Percentiles rank a stretch among this genome's conserved stretches.
These are phyloP conservation scores for Pyrenochaeta sp. DNA, from an alignment of 2,329 filamentous ascomycete species.

Conservation along the genomic window DNA sequence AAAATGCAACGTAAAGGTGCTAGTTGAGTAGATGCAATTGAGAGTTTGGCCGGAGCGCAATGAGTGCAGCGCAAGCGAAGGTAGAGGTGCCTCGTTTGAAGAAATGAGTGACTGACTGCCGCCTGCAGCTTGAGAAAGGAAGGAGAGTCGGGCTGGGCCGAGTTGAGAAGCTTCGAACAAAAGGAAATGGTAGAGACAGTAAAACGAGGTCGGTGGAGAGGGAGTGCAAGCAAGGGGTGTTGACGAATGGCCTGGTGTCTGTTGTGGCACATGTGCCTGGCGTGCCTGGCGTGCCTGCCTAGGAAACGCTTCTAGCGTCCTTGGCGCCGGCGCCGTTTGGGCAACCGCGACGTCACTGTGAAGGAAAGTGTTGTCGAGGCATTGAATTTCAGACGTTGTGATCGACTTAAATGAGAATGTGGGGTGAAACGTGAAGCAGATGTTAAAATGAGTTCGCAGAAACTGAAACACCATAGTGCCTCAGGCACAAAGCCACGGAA, in stretches of 20 bases:
- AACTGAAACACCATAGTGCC: constrained; percentile 31
- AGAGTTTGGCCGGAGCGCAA: constrained; percentile 8
- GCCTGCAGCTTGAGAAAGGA: constrained; percentile 34
- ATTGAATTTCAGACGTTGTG: constrained; percentile 7
- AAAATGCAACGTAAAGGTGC: constrained; percentile 28
- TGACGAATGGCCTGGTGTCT: constrained; percentile 14
- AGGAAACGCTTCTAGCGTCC: constrained; percentile 14
- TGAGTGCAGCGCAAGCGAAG: constrained; percentile 9
- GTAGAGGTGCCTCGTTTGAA: constrained; percentile 5
- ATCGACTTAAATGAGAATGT: constrained; percentile 20
- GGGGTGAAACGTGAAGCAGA: constrained; percentile 27
- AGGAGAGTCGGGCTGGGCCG: constrained; percentile 26
- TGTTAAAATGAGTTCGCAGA: constrained; percentile 22
- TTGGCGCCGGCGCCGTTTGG: constrained; percentile 21
- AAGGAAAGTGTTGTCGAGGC: constrained; percentile 14
- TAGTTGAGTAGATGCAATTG: constrained; percentile 14
- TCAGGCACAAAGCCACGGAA: constrained; percentile 16
- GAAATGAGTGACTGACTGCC: constrained; percentile 36
- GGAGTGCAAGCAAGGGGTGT: constrained; percentile 24
- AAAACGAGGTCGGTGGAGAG: constrained; percentile 13
- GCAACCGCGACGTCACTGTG: constrained; percentile 13
- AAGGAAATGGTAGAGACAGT: constrained; percentile 30
- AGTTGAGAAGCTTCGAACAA: constrained; percentile 21
- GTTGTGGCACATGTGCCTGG: constrained; percentile 19
- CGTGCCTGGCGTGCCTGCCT: constrained; percentile 17